A percentile compares a stretch with the other conserved stretches of the same genome.
phyloP scores from a whole-genome alignment of 2,329 filamentous ascomycete species.

The Nemania sp. region DNA sequence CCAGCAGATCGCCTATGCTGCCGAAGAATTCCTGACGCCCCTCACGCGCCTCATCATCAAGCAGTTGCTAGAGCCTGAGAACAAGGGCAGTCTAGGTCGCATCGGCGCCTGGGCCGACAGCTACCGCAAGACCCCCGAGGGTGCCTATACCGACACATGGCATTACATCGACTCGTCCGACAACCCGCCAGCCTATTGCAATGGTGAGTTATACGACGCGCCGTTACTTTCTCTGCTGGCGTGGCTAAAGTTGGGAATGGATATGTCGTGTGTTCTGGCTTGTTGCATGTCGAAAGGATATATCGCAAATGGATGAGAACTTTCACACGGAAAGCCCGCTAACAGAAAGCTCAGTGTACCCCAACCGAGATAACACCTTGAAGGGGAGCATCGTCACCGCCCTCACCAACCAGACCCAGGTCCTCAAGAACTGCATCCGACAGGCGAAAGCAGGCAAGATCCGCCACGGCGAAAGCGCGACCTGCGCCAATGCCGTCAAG shows the following conservation, averaged over 20 bases:
- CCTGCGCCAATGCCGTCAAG: conserved; percentile 41
- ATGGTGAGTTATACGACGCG: conserved; percentile 17
- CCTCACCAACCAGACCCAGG: conserved; percentile 36
- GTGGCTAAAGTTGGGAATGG: too few relatives aligned
- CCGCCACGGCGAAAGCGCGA: conserved; percentile 21
- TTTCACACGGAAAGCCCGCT: too few relatives aligned
- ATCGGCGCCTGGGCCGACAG: conserved; percentile 49
- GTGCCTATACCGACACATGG: conserved; percentile 43
- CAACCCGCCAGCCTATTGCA: conserved; percentile 44
- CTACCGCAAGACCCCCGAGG: conserved; percentile 42
- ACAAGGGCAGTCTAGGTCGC: conserved; percentile 41
- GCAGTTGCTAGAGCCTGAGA: conserved; percentile 40
- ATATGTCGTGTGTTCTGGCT: not conserved
- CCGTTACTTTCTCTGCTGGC: not conserved
- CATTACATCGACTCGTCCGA: conserved; percentile 51
- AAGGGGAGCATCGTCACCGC: conserved; percentile 37
- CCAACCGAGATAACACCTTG: conserved; percentile 44
- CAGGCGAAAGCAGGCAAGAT: conserved; percentile 28
- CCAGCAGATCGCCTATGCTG: conserved; percentile 32
- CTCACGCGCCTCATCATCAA: conserved; percentile 36
- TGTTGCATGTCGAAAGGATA: not conserved
- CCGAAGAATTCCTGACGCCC: conserved; percentile 31
- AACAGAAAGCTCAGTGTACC: conserved; percentile 36
- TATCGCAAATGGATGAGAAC: too few relatives aligned
- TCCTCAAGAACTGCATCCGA: conserved; percentile 28